Evolutionary conservation across 176 grass and related monocot species (phyloP), one percentile per base, ranked within the genome.

Genomic region (Carex scoparia): DNA sequence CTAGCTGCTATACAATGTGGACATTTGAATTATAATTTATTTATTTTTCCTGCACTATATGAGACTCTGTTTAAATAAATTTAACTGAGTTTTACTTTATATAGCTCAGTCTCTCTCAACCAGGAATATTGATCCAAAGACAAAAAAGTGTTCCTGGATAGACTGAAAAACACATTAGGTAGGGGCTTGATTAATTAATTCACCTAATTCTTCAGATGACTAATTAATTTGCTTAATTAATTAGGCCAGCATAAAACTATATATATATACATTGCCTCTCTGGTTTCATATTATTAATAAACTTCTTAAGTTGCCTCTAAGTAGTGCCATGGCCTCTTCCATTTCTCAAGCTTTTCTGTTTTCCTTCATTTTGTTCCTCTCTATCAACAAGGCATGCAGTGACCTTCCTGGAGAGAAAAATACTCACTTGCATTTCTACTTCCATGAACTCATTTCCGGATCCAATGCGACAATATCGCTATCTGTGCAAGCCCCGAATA

Each of bases 391-490:
- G 46, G 55, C 79, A 81, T n/a, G n/a, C 23, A 31, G 18, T 76
- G 35, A 44, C 10, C 11, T 15, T 69, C 4, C 10, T 78, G n/a
- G 9, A 79, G 30, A 58, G 75, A 44, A 81, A 42, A 40, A 61
- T 11, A 42, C 54, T 62, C 57, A 81, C 79, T 23, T 81, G 79
- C 79, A 81, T 63, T 81, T 81, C 59, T 81, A 63, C 57, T 44
- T 81, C 35, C 32, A 61, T 64, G 79, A 81, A 63, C 12, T 44
- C 57, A 18, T 38, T 18, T 61, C 79, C 0, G 79, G 79, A 40
- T 8, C 56, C 12, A 13, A 81, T 63, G 31, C 32, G 12, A 81
- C 79, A 0, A 27, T 3, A 18, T 38, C 46, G 3, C 15, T 12
- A 40, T 57, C 46, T 37, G 57, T 81, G 16, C 35, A n/a, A 4